Base-by-base conservation (phyloP, 2,329 filamentous ascomycete species). In the Ceratocystis eucalypticola region DNA sequence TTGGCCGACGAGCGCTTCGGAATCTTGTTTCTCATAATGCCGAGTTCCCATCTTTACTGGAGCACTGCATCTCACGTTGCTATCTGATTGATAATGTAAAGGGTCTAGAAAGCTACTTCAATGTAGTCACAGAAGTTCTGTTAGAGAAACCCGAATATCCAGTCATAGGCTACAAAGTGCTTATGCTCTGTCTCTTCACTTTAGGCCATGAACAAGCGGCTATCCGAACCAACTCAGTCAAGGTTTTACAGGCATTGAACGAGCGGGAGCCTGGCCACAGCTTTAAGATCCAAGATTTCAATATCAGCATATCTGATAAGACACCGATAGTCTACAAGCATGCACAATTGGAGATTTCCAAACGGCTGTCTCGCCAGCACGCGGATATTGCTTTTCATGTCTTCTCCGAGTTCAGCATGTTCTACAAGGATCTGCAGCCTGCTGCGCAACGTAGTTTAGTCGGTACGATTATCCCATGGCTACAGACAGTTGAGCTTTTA, bases 251-350 rank as follows among this genome's bases (percentile, higher is more conserved):
- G 50, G 86, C 85, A 0, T 79, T 97, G 1, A 94, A 97, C 75
- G 86, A 91, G 70, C 84, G 90, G 28, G 89, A 94, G 70, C 88
- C 74, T 66, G 76, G 77, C 2, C 79, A 89, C 70, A 94, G 85
- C 70, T 96, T 93, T 1, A 95, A 95, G 73, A 85, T 99, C 5
- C 91, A 96, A 73, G 94, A 99, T 74, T 95, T 96, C 68, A 94
- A 99, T 72, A 97, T 99, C 71, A 96, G 92, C 74, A 94, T 99
- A 67, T 95, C 93, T 0, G 95, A 99, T 76, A 97, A 96, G 76
- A 99, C 95, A 0, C 96, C 96, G 70, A 92, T 93, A 0, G 93
- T 99, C 2, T 99, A 97, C 77, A 99, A 99, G 76, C 80, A 95
- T 57, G 94, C 95, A 0, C 94, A 99, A 73, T 97, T 96, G 70